Evolutionary conservation across 805 yeast genomes (phyloP), one percentile per base, ranked within the genome.

Genomic region (Saccharomycopsis fodiens): DNA sequence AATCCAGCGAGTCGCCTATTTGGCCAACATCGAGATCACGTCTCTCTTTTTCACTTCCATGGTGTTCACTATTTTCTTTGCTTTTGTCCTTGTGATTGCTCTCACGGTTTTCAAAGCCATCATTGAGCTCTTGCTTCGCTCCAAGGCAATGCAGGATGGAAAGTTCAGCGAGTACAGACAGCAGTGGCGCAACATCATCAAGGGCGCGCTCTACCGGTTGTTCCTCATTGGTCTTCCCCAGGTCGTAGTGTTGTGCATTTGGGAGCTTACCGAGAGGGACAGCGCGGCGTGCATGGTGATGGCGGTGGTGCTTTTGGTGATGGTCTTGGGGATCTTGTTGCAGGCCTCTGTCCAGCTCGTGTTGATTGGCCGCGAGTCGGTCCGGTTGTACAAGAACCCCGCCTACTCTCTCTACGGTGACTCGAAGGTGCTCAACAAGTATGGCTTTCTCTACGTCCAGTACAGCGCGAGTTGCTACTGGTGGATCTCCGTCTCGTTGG

Each of bases 331-430:
- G 2, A 67, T 91, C 41, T 66, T 93, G 51, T 60, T 68, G 7
- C 87, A 78, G 60, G 96, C 96, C 3, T 74, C 93, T 1, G 57
- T 71, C 16, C 78, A 82, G 59, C 91, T 88, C n/a, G 61, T 85
- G 42, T 48, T 74, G n/a, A 72, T 79, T 48, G 98, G 96, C 30
- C 66, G 79, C 51, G 74, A 73, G 54, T 88, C 97, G 0, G 67
- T 73, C 21, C 68, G 72, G 48, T 70, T 85, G 46, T 86, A 81
- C 69, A 82, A 85, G 59, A 91, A 88, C 57, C 96, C 98, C 0
- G 97, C 98, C 0, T 91, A 86, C 59, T 69, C 88, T 50, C 72
- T 93, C 51, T 93, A 74, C 58, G 96, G 97, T 40, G 95, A 93
- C 59, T 73, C 81, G 3, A 75, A 71, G 37, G 77, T 85, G 49